Evolutionary conservation across 1,284 basidiomycete species (phyloP).

Genomic region (Fomitopsis pinicola): DNA sequence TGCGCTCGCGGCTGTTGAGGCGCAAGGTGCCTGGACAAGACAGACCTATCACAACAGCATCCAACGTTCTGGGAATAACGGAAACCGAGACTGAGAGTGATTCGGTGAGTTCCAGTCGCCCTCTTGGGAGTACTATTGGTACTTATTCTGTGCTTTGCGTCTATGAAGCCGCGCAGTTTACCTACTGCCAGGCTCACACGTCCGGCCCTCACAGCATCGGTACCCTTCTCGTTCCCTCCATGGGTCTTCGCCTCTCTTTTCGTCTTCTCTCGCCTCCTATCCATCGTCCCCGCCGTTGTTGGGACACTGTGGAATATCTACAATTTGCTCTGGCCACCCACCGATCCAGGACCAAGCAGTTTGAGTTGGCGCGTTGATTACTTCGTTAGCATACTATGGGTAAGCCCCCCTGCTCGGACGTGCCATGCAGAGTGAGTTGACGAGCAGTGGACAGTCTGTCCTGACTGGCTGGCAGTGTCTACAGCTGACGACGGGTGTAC

Average conservation of each 20-base stretch:
- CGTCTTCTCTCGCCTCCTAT: constrained; percentile 52
- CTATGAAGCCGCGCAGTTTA: constrained; percentile 44
- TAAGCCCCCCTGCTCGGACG: constrained; percentile 25
- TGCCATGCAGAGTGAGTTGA: neutral
- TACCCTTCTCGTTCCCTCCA: constrained; percentile 27
- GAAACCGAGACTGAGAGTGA: constrained; percentile 78
- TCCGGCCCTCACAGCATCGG: constrained; percentile 37
- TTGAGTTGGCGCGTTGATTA: constrained; percentile 45
- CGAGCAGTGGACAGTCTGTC: constrained; percentile 43
- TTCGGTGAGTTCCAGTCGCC: constrained; percentile 42
- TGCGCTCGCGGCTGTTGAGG: constrained; percentile 32
- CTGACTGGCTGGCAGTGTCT: constrained; percentile 83
- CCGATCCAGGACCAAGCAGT: constrained; percentile 17
- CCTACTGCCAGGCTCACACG: constrained; percentile 56
- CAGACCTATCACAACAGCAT: constrained; percentile 52
- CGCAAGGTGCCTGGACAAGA: constrained; percentile 25
- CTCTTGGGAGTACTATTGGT: neutral
- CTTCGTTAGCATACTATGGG: constrained; percentile 63
- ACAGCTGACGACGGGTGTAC: constrained; percentile 72
- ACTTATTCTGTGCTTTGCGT: neutral
- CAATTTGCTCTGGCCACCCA: constrained; percentile 41
- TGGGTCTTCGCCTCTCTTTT: constrained; percentile 39
- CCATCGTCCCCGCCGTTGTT: constrained; percentile 64
- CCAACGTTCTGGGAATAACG: constrained; percentile 57
- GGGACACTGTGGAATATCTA: constrained; percentile 62